Evolutionary conservation across 2,329 filamentous ascomycete species (phyloP), one percentile per base, ranked within the genome.

Genomic region (Nothomitra cinnamomea): DNA sequence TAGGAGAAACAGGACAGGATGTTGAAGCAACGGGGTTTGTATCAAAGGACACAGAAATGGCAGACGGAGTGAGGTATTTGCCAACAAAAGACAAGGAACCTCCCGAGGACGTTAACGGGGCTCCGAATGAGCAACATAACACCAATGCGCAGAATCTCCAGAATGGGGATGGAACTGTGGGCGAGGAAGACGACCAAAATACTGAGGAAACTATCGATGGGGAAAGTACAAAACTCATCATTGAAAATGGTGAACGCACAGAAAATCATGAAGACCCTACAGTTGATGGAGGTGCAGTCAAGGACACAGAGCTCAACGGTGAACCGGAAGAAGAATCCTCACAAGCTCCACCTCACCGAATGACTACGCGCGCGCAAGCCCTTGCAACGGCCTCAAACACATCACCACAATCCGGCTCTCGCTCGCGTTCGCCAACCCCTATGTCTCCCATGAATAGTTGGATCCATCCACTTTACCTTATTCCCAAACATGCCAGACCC

Each of bases 401-500:
- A 61, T 63, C 56, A 58, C 62, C 52, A 58, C 66, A 56, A 28
- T 52, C 49, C 25, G 5, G 21, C 28, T 43, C 36, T 65, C 62
- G 38, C 64, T 55, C 58, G 24, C 24, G 24, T 17, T 49, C 45
- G 1, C 45, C 24, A 62, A 32, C 64, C 49, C 56, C 60, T 8
- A 57, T 60, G 57, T 64, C 55, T 62, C 63, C 56, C 57, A 62
- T 50, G 58, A 65, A 56, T 19, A 45, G 72, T n/a, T 76, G 75
- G 25, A 77, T 90, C 55, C 83, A 90, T 63, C 84, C 85, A 2
- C 78, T 87, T 61, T 94, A 87, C 66, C 66, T 80, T 43, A 77
- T 82, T 36, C 83, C 86, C 0, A 63, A 69, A 24, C 70, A 76
- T 32, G 76, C 78, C 22, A 73, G 76, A 53, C 76, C 82, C 1